phyloP scores from a whole-genome alignment of 345 rosid species.

The Eucalyptus erythrocorys region DNA sequence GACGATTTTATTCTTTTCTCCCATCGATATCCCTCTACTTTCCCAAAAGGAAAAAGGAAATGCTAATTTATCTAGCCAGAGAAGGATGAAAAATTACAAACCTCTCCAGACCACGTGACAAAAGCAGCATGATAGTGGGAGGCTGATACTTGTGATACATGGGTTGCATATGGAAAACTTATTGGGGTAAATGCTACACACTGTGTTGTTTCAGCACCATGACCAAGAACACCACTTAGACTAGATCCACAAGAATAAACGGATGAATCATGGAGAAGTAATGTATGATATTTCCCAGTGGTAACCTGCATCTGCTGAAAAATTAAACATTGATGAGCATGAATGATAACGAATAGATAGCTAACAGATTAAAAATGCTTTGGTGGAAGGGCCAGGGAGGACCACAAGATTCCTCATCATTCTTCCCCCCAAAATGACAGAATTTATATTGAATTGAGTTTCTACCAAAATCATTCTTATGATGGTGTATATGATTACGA shows the following conservation, averaged over 20 bases:
- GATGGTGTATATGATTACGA: neutral
- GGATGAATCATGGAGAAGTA: slow-evolving; percentile 75
- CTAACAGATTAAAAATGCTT: neutral
- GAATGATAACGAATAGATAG: neutral
- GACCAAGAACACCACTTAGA: slow-evolving; percentile 88
- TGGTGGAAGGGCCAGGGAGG: neutral
- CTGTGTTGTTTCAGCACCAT: slow-evolving; percentile 88
- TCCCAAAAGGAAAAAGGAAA: neutral
- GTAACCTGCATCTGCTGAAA: slow-evolving; percentile 80
- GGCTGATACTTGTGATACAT: slow-evolving; percentile 81
- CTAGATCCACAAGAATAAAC: slow-evolving; percentile 90
- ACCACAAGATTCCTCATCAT: neutral
- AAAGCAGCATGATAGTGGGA: slow-evolving; percentile 91
- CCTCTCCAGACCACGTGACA: slow-evolving; percentile 84
- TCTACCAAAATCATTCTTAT: neutral
- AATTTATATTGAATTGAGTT: neutral
- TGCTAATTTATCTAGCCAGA: neutral
- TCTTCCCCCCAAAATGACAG: neutral
- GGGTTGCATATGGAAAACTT: slow-evolving; percentile 45
- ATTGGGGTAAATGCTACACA: slow-evolving; percentile 71
- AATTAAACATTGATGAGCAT: neutral
- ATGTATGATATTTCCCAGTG: slow-evolving; percentile 84
- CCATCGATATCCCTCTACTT: neutral
- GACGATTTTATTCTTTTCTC: neutral
- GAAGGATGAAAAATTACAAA: slow-evolving; percentile 7